Percentiles rank a stretch among this genome's conserved stretches.
These are phyloP conservation scores for Cystobasidium onofrii DNA, from an alignment of 768 basidiomycete genomes.

Conservation along the genomic window DNA sequence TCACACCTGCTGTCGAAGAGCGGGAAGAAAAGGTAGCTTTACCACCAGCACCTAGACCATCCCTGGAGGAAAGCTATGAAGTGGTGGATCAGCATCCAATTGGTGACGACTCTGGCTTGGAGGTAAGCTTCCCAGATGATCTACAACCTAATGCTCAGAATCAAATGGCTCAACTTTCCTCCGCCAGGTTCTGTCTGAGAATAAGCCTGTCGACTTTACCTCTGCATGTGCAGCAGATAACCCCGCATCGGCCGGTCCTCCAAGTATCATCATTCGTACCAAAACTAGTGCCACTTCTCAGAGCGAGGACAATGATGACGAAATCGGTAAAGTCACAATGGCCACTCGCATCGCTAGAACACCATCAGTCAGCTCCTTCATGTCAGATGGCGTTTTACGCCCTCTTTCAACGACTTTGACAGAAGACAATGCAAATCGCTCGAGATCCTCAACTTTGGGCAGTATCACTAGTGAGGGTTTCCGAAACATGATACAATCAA, in stretches of 20 bases:
- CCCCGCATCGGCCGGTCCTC: background rate
- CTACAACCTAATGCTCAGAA: background rate
- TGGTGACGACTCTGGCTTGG: background rate
- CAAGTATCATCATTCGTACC: constrained; percentile 20
- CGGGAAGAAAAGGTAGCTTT: background rate
- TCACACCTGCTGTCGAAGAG: constrained; percentile 22
- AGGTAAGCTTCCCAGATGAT: constrained; percentile 13
- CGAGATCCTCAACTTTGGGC: background rate
- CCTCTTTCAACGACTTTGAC: constrained; percentile 1
- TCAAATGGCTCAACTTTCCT: background rate
- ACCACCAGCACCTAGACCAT: constrained; percentile 13
- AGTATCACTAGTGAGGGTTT: constrained; percentile 15
- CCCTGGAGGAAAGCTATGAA: constrained; percentile 3
- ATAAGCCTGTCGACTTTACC: background rate
- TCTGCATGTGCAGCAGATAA: background rate
- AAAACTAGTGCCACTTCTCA: background rate
- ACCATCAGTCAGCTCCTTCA: constrained; percentile 7
- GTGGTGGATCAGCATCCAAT: background rate
- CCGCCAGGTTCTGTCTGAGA: constrained; percentile 12
- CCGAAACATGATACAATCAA: constrained; percentile 13
- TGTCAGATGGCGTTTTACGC: constrained; percentile 4
- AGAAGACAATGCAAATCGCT: background rate
- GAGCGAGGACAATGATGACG: background rate
- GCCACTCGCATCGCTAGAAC: background rate
- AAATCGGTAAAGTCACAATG: constrained; percentile 1